Base-by-base conservation (phyloP, 2,329 filamentous ascomycete genomes). In the Colletotrichum sp. region DNA sequence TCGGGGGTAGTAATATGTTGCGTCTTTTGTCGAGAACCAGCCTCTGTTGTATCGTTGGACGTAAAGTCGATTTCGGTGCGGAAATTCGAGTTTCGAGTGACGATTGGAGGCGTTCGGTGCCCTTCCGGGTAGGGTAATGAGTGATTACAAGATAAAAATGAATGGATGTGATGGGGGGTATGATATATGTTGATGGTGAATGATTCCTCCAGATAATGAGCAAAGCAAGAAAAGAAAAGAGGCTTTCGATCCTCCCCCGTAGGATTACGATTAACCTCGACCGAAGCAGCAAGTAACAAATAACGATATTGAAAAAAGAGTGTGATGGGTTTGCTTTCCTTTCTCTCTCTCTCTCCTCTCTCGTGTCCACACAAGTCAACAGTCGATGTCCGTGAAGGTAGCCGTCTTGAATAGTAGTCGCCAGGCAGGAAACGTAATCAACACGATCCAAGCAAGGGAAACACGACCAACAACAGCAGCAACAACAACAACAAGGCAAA, bases 211-310 rank as follows among this genome's bases (percentile, higher is more conserved):
- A 52, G 32, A 27, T 22, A 29, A 27, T 65, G 29, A 44, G 71
- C 72, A 49, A 64, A 25, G 30, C 9, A 34, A 70, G 44, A 63
- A 36, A 27, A 34, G 11, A 65, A 22, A 39, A 63, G 44, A 76
- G 69, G 70, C 30, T 69, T 44, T 65, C 57, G 27, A 49, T 72
- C 63, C 69, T 68, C 70, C 44, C 30, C 39, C 57, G 57, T 69
- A 64, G 64, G 73, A 76, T 76, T 69, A 76, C 49, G 63, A 76
- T 73, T 72, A 76, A 52, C 44, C 44, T 52, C 44, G 44, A 49
- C 69, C 69, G 57, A 63, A 49, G 16, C 22, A 49, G 32, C 30
- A 49, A 34, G 27, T 27, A 64, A 70, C 30, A 16, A 67, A 61
- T 4, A 22, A 11, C 7, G 44, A 64, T 12, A 49, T 32, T 16